Evolutionary conservation across 164 flowering plant species (phyloP).

Genomic region (Malania oleifera): DNA sequence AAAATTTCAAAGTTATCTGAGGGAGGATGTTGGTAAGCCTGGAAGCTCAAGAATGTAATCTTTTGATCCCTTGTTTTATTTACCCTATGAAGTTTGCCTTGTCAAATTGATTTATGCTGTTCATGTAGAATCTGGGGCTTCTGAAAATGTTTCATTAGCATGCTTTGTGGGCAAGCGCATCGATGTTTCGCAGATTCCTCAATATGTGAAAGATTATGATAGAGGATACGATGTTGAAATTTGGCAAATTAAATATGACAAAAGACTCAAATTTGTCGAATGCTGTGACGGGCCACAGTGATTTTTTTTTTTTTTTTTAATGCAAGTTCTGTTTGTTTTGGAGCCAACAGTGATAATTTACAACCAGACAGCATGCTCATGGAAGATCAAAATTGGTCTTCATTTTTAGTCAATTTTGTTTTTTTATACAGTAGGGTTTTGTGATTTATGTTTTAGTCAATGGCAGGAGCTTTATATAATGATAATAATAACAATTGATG

Average conservation of each 20-base stretch:
- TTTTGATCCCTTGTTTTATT: background rate
- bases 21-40: constrained; percentile 37
- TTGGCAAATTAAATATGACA: constrained; percentile 60
- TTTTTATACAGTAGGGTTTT: too few species aligned
- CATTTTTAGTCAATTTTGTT: too few species aligned
- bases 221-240: constrained; percentile 78
- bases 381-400: too few species aligned
- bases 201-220: constrained; percentile 56
- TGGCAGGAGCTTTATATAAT: too few species aligned
- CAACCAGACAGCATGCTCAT: too few species aligned
- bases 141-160: constrained; percentile 13
- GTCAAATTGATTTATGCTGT: constrained; percentile 3
- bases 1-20: constrained; percentile 53
- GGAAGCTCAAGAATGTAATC: background rate
- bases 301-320: too few species aligned
- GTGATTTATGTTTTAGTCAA: too few species aligned
- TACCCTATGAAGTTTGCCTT: background rate
- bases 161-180: constrained; percentile 52
- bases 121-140: constrained; percentile 36
- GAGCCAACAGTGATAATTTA: too few species aligned
- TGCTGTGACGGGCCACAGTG: too few species aligned
- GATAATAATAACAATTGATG: too few species aligned
- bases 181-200: constrained; percentile 58
- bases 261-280: too few species aligned
- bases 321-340: too few species aligned